phyloP scores from a whole-genome alignment of 2,329 filamentous ascomycete genomes.

The Scedosporium dehoogii region DNA sequence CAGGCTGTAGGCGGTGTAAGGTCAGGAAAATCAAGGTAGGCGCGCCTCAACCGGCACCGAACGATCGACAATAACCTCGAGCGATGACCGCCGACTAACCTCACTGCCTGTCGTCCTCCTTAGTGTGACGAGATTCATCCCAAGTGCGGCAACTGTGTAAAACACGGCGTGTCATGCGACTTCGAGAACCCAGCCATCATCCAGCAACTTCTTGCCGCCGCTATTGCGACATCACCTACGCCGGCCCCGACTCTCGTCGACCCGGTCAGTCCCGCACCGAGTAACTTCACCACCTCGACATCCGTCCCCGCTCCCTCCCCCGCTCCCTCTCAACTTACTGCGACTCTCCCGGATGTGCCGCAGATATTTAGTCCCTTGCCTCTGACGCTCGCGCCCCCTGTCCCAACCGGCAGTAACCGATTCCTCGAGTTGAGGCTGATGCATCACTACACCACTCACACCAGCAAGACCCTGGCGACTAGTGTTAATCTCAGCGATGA shows the following conservation, averaged over 20 bases:
- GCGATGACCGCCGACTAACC: background rate
- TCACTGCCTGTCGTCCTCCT: constrained; percentile 4
- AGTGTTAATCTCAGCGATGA: constrained; percentile 39
- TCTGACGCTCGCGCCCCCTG: constrained; percentile 18
- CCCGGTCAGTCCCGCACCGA: constrained; percentile 10
- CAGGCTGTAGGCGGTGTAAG: constrained; percentile 58
- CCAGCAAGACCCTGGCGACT: constrained; percentile 48
- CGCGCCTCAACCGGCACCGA: background rate
- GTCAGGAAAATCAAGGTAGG: constrained; percentile 59
- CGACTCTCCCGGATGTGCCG: background rate
- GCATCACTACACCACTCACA: constrained; percentile 54
- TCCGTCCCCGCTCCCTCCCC: constrained; percentile 12
- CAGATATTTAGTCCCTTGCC: constrained; percentile 15
- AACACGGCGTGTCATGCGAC: constrained; percentile 57
- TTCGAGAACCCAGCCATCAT: constrained; percentile 45
- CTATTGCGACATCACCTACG: constrained; percentile 22
- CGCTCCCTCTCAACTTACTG: background rate
- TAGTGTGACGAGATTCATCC: constrained; percentile 59
- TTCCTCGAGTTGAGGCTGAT: constrained; percentile 53
- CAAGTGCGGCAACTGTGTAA: constrained; percentile 54
- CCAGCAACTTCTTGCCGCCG: constrained; percentile 30
- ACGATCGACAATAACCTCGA: background rate
- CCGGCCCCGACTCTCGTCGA: constrained; percentile 14
- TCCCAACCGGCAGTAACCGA: constrained; percentile 22
- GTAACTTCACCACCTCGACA: constrained; percentile 13